Evolutionary conservation across 108 stramenopile species (phyloP).

Genomic region (Schizochytrium sp.): DNA sequence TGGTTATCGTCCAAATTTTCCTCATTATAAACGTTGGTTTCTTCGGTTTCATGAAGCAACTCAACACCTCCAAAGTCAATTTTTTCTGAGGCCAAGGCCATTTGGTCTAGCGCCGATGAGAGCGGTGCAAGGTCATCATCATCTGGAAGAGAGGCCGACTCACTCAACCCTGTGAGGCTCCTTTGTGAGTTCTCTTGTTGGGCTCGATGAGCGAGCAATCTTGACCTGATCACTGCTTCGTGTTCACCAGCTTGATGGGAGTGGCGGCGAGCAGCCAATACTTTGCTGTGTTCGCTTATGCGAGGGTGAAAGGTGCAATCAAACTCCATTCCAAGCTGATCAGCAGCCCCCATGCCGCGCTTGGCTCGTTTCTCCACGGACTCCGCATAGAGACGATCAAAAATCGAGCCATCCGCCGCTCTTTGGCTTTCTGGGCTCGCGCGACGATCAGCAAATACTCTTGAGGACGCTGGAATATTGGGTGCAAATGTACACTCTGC

Average conservation of each 20-base stretch:
- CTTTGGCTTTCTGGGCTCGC: background rate
- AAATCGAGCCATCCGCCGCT: slow-evolving; percentile 6
- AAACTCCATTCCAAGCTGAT: background rate
- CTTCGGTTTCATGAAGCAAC: background rate
- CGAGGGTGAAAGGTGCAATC: slow-evolving; percentile 48
- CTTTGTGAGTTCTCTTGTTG: too few relatives aligned
- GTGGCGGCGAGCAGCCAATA: slow-evolving; percentile 4
- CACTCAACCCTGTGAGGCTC: too few relatives aligned
- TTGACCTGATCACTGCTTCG: background rate
- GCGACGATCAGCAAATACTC: background rate
- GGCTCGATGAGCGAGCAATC: background rate
- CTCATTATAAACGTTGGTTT: background rate
- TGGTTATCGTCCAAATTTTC: too few relatives aligned
- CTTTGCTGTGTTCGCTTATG: background rate
- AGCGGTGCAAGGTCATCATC: background rate
- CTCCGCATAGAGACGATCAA: slow-evolving; percentile 17
- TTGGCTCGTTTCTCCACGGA: background rate
- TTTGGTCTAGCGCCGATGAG: background rate
- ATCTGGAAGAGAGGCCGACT: background rate
- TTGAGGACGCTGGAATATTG: background rate
- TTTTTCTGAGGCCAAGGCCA: background rate
- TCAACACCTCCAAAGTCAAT: background rate
- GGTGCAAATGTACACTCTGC: slow-evolving; percentile 49
- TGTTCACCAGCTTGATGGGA: background rate
- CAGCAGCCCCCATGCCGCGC: slow-evolving; percentile 5